Percentiles rank a stretch among this genome's conserved stretches.
phyloP scores from a whole-genome alignment of 306 rosid species.

The Hippophae gyantsensis region DNA sequence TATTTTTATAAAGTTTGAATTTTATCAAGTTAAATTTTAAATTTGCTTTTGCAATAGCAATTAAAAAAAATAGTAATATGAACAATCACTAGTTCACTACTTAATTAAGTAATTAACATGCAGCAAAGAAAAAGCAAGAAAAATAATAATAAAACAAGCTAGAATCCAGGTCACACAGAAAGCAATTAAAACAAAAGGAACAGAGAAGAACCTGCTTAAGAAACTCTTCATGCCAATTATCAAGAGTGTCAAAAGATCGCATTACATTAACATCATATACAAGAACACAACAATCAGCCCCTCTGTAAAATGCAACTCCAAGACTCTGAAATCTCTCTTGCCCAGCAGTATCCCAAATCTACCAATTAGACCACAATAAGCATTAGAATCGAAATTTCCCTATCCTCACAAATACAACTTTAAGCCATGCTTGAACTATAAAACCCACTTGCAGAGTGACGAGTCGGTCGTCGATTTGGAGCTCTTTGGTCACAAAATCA shows the following conservation, averaged over 20 bases:
- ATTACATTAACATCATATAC: constrained; percentile 83
- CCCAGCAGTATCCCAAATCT: constrained; percentile 99
- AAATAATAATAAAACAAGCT: too few relatives aligned
- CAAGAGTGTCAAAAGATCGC: constrained; percentile 90
- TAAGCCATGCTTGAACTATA: constrained; percentile 11
- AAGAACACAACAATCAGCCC: constrained; percentile 90
- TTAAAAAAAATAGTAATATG: too few relatives aligned
- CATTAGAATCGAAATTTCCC: background rate
- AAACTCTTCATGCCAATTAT: constrained; percentile 95
- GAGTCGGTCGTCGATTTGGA: constrained; percentile 85
- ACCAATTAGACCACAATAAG: constrained; percentile 12
- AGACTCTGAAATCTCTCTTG: constrained; percentile 97
- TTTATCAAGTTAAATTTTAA: too few relatives aligned
- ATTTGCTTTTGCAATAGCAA: too few relatives aligned
- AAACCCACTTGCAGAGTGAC: constrained; percentile 91
- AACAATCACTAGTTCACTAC: too few relatives aligned
- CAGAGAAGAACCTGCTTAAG: constrained; percentile 59
- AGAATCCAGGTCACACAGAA: background rate
- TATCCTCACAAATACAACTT: constrained; percentile 16
- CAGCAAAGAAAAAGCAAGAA: too few relatives aligned
- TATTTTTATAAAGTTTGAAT: too few relatives aligned
- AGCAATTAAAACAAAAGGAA: constrained; percentile 1
- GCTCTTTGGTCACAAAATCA: constrained; percentile 96
- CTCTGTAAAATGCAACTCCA: constrained; percentile 88
- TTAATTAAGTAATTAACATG: too few relatives aligned